These are phyloP conservation scores for Cladosporium sphaerospermum DNA, from an alignment of 2,329 filamentous ascomycete species.

Conservation along the genomic window DNA sequence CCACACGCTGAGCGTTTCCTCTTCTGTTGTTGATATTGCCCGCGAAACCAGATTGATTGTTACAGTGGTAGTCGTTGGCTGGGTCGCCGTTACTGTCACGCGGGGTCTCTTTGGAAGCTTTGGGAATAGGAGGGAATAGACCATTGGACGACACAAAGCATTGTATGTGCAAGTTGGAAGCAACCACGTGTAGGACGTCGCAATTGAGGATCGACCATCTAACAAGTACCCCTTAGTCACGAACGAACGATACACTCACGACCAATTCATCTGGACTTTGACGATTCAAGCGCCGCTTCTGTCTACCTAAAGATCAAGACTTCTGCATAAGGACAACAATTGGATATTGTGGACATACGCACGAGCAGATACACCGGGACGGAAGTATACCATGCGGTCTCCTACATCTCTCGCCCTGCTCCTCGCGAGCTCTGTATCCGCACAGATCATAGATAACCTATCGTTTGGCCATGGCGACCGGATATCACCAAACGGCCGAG, in stretches of 20 bases:
- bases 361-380: conserved; percentile 1
- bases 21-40: conserved; percentile 43
- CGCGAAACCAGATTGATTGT: conserved; percentile 48
- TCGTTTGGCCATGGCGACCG: conserved; percentile 70
- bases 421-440: conserved; percentile 18
- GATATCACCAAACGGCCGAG: conserved; percentile 56
- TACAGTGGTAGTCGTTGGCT: conserved; percentile 40
- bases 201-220: no score
- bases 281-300: neutral
- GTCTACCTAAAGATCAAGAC: neutral
- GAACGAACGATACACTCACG: no score
- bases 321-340: neutral
- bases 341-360: neutral
- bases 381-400: conserved; percentile 4
- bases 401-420: conserved; percentile 18
- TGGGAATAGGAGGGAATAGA: conserved; percentile 13
- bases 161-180: neutral
- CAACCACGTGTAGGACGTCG: neutral
- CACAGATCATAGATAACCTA: conserved; percentile 34
- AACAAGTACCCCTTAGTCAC: no score
- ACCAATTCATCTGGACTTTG: no score
- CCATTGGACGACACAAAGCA: neutral
- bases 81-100: conserved; percentile 25
- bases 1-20: conserved; percentile 47
- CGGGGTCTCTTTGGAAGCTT: conserved; percentile 19